Percentiles rank a stretch among this genome's conserved stretches.
Evolutionary conservation across 2,329 filamentous ascomycete genomes (phyloP).

Genomic region (Epichloe festucae): DNA sequence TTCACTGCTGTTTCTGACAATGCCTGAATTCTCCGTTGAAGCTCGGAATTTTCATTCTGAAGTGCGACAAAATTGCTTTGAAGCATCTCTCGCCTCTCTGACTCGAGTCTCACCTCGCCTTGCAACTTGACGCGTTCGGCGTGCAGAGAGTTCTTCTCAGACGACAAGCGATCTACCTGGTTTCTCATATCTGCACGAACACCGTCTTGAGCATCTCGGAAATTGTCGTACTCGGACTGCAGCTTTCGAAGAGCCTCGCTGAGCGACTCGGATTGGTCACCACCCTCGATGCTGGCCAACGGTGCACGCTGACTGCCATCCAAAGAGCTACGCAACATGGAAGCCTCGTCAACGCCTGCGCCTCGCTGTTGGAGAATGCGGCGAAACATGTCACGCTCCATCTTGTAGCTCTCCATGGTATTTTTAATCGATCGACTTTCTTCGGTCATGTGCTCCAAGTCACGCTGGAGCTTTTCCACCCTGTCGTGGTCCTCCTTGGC

Average conservation of each 20-base stretch:
- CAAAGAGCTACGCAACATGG: conserved; percentile 59
- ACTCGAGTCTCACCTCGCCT: conserved; percentile 70
- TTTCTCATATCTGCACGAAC: conserved; percentile 74
- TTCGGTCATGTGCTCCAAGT: conserved; percentile 65
- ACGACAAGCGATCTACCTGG: conserved; percentile 68
- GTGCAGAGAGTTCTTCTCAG: conserved; percentile 72
- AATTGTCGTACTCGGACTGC: conserved; percentile 79
- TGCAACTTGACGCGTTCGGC: conserved; percentile 67
- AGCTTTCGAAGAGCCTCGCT: conserved; percentile 73
- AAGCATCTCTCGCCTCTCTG: conserved; percentile 78
- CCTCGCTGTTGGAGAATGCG: conserved; percentile 72
- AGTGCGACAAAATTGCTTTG: conserved; percentile 76
- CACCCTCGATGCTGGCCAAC: conserved; percentile 44
- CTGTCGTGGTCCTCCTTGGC: conserved; percentile 55
- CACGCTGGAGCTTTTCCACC: conserved; percentile 58
- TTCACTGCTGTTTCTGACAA: conserved; percentile 76
- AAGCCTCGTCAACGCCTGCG: conserved; percentile 47
- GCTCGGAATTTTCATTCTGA: conserved; percentile 70
- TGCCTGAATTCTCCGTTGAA: conserved; percentile 68
- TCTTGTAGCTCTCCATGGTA: conserved; percentile 84
- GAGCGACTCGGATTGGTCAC: conserved; percentile 47
- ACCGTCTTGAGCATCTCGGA: conserved; percentile 70
- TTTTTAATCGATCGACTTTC: conserved; percentile 71
- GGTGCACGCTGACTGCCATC: conserved; percentile 42
- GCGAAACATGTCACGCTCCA: conserved; percentile 94